Base-by-base conservation (phyloP, 345 rosid genomes). In the Salix purpurea region DNA sequence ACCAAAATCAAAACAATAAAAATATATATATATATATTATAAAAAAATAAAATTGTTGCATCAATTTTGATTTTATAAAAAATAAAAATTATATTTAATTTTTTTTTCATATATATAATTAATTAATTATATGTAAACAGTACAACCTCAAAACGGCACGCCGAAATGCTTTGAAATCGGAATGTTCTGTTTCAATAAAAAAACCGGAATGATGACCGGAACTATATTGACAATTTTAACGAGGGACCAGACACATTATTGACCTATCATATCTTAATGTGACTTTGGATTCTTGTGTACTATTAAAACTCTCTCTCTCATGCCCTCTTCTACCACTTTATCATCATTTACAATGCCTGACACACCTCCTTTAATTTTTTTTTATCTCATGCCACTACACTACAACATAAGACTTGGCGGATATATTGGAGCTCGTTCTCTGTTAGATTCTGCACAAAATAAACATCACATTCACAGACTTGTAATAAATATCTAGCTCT, bases 271-370 rank as follows among this genome's bases (percentile, higher is more conserved):
- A 69, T 70, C 71, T 75, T 73, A 82, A 80, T 76, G 61, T 21
- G 73, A 80, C 87, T 85, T 88, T 87, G 90, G 92, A 88, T 85
- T 79, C 90, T 89, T 77, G 65, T 82, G 68, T 67, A 15, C 52
- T 77, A 74, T 73, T 75, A 78, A 80, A 79, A 76, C 48, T 44
- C 81, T 84, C 77, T 78, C 60, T 71, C 50, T 70, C 70, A n/a
- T 40, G 46, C 74, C 79, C 66, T 68, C 72, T 75, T 58, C 67
- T n/a, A 42, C 40, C 54, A 24, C 30, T 26, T 46, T 48, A 52
- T 21, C 23, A 34, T 32, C 15, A 42, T 21, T 44, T 34, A 61
- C 50, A 64, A 65, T 48, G 65, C 60, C 77, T 78, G 77, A 73
- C 77, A 60, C 69, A n/a, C 28, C 52, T 73, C 71, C 70, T 69